phyloP scores from a whole-genome alignment of 1,284 basidiomycete species.

The Cutaneotrichosporon sp. region DNA sequence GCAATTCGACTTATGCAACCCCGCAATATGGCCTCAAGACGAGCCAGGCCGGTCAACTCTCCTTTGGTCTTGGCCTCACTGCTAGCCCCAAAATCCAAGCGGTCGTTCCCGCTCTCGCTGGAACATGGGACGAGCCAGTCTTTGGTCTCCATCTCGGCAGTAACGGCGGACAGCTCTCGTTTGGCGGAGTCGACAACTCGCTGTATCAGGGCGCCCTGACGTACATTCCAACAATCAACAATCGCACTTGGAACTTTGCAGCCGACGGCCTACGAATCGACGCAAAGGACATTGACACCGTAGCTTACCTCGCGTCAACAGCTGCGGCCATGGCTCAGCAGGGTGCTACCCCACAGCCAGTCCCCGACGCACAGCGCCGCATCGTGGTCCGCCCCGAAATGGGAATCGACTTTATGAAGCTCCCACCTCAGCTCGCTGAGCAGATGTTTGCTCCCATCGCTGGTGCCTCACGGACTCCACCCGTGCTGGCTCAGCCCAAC shows the following conservation, averaged over 20 bases:
- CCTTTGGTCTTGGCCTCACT: neutral
- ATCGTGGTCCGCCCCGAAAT: conserved; percentile 4
- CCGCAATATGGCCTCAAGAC: neutral
- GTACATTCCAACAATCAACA: conserved; percentile 1
- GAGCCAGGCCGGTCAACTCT: neutral
- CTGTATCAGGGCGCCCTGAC: neutral
- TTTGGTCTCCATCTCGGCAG: neutral
- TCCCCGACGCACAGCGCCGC: neutral
- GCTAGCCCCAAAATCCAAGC: neutral
- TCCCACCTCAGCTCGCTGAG: neutral
- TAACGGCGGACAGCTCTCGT: neutral
- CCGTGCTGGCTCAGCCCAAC: neutral
- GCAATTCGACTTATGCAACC: neutral
- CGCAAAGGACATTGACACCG: neutral
- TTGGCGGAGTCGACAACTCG: neutral
- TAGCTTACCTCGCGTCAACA: neutral
- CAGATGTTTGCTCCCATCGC: neutral
- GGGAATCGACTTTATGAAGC: neutral
- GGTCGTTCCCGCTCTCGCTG: neutral
- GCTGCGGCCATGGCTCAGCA: conserved; percentile 1
- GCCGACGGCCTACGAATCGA: neutral
- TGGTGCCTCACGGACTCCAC: neutral
- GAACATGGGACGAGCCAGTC: neutral
- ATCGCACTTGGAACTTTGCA: neutral
- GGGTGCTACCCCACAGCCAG: neutral